phyloP scores from a whole-genome alignment of 2,329 filamentous ascomycete genomes.

The Calonectria naviculata region DNA sequence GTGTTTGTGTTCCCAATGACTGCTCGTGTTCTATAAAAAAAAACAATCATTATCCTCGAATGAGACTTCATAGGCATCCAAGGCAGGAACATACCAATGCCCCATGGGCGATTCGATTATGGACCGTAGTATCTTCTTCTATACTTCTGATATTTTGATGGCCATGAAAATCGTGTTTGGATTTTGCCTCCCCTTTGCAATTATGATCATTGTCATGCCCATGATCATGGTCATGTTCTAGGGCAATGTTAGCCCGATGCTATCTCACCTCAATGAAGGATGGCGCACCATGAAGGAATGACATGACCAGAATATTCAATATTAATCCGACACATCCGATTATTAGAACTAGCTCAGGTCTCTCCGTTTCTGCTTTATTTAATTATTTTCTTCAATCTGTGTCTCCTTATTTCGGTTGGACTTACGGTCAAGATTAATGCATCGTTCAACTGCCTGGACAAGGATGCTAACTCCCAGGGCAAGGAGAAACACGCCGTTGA shows the following conservation, averaged over 20 bases:
- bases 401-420: background rate
- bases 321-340: constrained; percentile 75
- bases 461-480: constrained; percentile 79
- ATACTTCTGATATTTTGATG: constrained; percentile 18
- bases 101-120: constrained; percentile 24
- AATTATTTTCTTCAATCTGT: background rate
- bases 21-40: constrained; percentile 23
- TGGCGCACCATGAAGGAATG: constrained; percentile 71
- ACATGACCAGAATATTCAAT: constrained; percentile 74
- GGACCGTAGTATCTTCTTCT: constrained; percentile 14
- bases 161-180: constrained; percentile 10
- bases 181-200: constrained; percentile 35
- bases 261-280: background rate
- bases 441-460: constrained; percentile 78
- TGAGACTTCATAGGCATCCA: background rate
- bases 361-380: constrained; percentile 64
- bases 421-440: constrained; percentile 66
- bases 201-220: constrained; percentile 38
- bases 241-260: constrained; percentile 9
- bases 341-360: constrained; percentile 75
- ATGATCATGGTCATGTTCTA: constrained; percentile 53
- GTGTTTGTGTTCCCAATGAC: constrained; percentile 64
- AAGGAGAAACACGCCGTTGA: constrained; percentile 81
- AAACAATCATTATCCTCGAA: constrained; percentile 23
- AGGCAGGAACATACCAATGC: constrained; percentile 29